These are phyloP conservation scores for Cajanus cajan DNA, from an alignment of 306 rosid species.

Conservation along the genomic window DNA sequence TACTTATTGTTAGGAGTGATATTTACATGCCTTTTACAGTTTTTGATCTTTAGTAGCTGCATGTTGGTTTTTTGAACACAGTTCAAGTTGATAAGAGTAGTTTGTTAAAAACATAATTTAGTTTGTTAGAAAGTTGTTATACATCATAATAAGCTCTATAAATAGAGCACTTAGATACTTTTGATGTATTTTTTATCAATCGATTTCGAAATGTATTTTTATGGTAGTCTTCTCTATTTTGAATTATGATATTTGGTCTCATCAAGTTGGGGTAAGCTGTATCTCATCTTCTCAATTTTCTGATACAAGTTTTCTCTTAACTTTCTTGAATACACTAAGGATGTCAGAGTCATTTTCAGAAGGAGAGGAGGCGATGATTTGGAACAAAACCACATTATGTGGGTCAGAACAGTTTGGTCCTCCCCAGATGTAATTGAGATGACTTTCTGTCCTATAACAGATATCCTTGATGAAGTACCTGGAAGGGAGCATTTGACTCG, in stretches of 20 bases:
- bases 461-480: conserved; percentile 60
- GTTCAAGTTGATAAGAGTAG: no score
- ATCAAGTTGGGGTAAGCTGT: no score
- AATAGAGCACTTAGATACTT: no score
- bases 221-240: no score
- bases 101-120: no score
- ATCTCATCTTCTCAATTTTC: no score
- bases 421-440: conserved; percentile 79
- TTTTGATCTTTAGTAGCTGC: conserved; percentile 3
- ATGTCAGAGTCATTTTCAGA: conserved; percentile 77
- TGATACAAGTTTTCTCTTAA: conserved; percentile 31
- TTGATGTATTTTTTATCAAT: no score
- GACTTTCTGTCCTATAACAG: conserved; percentile 66
- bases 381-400: conserved; percentile 67
- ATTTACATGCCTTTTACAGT: not conserved
- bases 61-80: not conserved
- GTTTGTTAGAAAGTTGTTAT: no score
- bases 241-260: no score
- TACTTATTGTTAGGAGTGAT: not conserved
- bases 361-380: conserved; percentile 93
- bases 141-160: no score
- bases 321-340: conserved; percentile 46
- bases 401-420: conserved; percentile 57
- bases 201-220: no score
- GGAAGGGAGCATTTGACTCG: conserved; percentile 68